phyloP scores from a whole-genome alignment of 2,329 filamentous ascomycete genomes.

The Talaromyces atroroseus region DNA sequence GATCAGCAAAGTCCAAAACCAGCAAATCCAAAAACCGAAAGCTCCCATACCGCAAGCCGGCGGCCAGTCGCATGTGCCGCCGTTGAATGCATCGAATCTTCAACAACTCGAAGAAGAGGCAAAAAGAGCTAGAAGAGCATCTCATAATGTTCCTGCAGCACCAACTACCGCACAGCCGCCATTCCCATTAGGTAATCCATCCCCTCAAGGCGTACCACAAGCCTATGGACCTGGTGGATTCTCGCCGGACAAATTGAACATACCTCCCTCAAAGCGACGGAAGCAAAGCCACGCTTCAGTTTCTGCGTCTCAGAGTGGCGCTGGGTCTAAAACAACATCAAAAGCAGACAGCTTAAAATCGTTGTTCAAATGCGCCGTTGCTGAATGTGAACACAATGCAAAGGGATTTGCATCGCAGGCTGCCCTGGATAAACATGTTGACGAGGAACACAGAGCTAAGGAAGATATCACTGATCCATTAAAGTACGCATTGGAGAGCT shows the following conservation, averaged over 20 bases:
- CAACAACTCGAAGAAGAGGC: slow-evolving; percentile 44
- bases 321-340: slow-evolving; percentile 17
- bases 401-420: slow-evolving; percentile 52
- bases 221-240: slow-evolving; percentile 50
- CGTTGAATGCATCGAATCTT: slow-evolving; percentile 43
- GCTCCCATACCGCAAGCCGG: slow-evolving; percentile 14
- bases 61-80: slow-evolving; percentile 25
- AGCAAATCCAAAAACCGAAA: slow-evolving; percentile 22
- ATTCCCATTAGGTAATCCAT: slow-evolving; percentile 46
- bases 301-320: slow-evolving; percentile 17
- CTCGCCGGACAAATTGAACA: slow-evolving; percentile 52
- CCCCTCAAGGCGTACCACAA: slow-evolving; percentile 53
- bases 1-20: slow-evolving; percentile 28
- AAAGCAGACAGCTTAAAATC: slow-evolving; percentile 20
- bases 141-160: slow-evolving; percentile 41
- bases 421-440: slow-evolving; percentile 51
- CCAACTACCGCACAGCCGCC: slow-evolving; percentile 50
- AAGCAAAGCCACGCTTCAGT: slow-evolving; percentile 46
- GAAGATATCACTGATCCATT: slow-evolving; percentile 50
- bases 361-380: slow-evolving; percentile 49
- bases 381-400: slow-evolving; percentile 49
- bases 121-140: slow-evolving; percentile 32
- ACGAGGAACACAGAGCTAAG: slow-evolving; percentile 48
- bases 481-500: slow-evolving; percentile 51
- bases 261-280: slow-evolving; percentile 53